phyloP scores from a whole-genome alignment of 345 rosid species.

The Citrus unshiu region DNA sequence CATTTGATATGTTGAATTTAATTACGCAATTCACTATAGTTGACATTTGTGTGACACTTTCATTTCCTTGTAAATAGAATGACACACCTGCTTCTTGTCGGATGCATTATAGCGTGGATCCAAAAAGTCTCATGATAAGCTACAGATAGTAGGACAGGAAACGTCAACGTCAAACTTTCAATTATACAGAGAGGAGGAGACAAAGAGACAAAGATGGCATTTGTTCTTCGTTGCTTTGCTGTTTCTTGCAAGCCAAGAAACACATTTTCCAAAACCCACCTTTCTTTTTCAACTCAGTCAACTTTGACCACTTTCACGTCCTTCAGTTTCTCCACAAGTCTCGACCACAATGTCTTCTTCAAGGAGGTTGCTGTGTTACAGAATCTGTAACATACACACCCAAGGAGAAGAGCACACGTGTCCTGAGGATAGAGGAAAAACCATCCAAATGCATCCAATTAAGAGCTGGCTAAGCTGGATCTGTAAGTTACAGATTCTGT shows the following conservation, averaged over 20 bases:
- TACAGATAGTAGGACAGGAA: not conserved
- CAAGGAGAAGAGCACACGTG: too few relatives aligned
- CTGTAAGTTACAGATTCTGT: too few relatives aligned
- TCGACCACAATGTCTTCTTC: constrained; percentile 11
- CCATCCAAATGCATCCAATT: too few relatives aligned
- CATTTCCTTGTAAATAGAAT: not conserved
- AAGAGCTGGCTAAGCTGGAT: too few relatives aligned
- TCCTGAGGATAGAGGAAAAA: too few relatives aligned
- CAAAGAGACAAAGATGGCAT: not conserved
- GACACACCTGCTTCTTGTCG: not conserved
- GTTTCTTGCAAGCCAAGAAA: too few relatives aligned
- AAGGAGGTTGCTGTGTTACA: not conserved
- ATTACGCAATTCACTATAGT: too few relatives aligned
- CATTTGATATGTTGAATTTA: too few relatives aligned
- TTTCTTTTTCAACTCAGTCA: not conserved
- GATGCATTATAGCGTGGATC: not conserved
- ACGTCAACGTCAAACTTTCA: not conserved
- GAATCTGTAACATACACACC: too few relatives aligned
- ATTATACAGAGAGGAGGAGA: not conserved
- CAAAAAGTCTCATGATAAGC: not conserved
- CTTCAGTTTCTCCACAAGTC: constrained; percentile 12
- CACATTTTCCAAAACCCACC: not conserved
- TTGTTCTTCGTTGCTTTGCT: not conserved
- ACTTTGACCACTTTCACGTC: not conserved
- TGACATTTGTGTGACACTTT: not conserved